phyloP scores from a whole-genome alignment of 108 stramenopile genomes.

The Phaeodactylum tricornutum region DNA sequence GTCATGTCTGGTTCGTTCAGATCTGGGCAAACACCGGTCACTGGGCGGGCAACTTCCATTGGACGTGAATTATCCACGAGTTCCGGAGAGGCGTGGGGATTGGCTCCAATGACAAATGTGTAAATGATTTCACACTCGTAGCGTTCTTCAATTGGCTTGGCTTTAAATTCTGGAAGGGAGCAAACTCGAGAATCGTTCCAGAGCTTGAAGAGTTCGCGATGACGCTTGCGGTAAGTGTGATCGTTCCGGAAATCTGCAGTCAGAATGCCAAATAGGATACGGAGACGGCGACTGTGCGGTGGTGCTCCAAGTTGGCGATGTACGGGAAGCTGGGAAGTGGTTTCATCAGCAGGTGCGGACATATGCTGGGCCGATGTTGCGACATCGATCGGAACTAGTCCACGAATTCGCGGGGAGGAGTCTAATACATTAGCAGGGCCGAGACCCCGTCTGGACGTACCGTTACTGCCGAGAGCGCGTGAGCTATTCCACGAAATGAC shows the following conservation, averaged over 20 bases:
- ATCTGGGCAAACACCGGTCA: neutral
- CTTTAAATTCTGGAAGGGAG: slow-evolving; percentile 12
- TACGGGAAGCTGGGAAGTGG: too few relatives aligned
- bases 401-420: too few relatives aligned
- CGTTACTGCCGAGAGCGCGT: too few relatives aligned
- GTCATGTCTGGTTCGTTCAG: slow-evolving; percentile 9
- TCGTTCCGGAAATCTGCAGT: slow-evolving; percentile 22
- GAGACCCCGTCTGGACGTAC: too few relatives aligned
- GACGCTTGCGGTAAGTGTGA: slow-evolving; percentile 22
- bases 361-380: too few relatives aligned
- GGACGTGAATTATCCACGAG: slow-evolving; percentile 1
- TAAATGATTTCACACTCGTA: slow-evolving; percentile 28
- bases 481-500: too few relatives aligned
- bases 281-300: too few relatives aligned
- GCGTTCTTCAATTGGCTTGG: neutral
- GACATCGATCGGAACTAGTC: too few relatives aligned
- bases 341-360: too few relatives aligned
- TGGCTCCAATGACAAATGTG: slow-evolving; percentile 35
- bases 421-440: too few relatives aligned
- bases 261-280: slow-evolving; percentile 45
- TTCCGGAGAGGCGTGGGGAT: slow-evolving; percentile 16
- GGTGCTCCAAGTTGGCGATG: too few relatives aligned
- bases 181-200: slow-evolving; percentile 38
- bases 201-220: slow-evolving; percentile 29
- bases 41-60: neutral